Evolutionary conservation across 2,329 filamentous ascomycete species (phyloP).

Genomic region (Epichloe sylvatica): DNA sequence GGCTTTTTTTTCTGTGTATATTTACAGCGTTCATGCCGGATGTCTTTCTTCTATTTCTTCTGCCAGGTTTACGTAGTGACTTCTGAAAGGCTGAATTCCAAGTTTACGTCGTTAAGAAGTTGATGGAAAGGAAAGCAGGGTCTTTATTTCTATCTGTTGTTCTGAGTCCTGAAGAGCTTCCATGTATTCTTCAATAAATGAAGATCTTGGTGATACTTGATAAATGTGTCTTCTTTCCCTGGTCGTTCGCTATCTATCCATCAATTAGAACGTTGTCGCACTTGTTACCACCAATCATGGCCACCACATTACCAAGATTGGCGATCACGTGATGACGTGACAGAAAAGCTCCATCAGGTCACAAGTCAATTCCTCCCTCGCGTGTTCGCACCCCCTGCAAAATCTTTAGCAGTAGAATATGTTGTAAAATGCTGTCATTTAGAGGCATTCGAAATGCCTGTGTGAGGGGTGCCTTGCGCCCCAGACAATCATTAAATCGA

Average conservation of each 20-base stretch:
- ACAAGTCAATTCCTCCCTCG: background rate
- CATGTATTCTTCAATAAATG: no score
- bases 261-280: background rate
- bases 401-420: conserved; percentile 7
- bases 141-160: no score
- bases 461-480: conserved; percentile 14
- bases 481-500: conserved; percentile 5
- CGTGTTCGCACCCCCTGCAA: conserved; percentile 1
- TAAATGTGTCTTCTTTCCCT: no score
- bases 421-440: conserved; percentile 19
- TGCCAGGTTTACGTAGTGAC: background rate
- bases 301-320: conserved; percentile 6
- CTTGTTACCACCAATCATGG: conserved; percentile 6
- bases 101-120: no score
- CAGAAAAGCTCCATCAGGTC: conserved; percentile 11
- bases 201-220: no score
- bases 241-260: no score
- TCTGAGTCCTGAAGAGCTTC: no score
- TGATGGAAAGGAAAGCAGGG: no score
- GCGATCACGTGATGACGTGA: conserved; percentile 18
- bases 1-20: background rate
- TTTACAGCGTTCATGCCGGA: background rate
- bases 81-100: background rate
- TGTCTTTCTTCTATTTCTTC: background rate
- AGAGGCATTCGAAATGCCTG: conserved; percentile 21